These are phyloP conservation scores for Coemansia sp. DNA, from an alignment of 192 early-diverging fungal species.

Conservation along the genomic window DNA sequence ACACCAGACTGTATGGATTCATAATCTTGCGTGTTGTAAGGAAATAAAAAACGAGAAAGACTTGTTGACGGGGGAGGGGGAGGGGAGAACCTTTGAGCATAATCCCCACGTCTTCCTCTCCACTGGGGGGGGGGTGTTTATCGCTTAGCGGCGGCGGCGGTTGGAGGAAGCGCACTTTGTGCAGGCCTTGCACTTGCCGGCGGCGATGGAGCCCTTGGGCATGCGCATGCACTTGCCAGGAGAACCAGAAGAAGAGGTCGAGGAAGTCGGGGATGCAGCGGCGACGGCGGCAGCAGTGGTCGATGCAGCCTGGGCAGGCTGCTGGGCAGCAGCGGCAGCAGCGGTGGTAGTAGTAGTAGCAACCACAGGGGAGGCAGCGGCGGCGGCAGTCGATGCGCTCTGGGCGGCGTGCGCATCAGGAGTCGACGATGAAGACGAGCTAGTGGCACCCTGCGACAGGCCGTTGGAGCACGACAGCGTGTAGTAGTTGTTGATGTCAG, in stretches of 20 bases:
- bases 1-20: background rate
- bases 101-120: no score
- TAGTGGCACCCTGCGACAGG: conserved; percentile 27
- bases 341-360: background rate
- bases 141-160: conserved; percentile 37
- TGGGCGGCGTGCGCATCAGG: conserved; percentile 13
- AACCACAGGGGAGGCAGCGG: background rate
- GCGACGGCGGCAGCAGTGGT: conserved; percentile 5
- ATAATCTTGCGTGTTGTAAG: background rate
- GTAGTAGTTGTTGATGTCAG: conserved; percentile 23
- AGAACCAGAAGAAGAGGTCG: no score
- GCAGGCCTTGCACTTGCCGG: conserved; percentile 58
- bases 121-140: no score
- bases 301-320: no score
- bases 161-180: conserved; percentile 35
- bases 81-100: no score
- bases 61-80: background rate
- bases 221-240: conserved; percentile 54
- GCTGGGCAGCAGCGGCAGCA: conserved; percentile 3
- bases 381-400: background rate
- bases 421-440: no score
- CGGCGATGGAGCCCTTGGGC: conserved; percentile 54
- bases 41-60: background rate
- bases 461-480: conserved; percentile 31
- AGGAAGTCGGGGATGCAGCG: no score